Evolutionary conservation across 2,329 filamentous ascomycete species (phyloP).

Genomic region (Monosporascus sp.): DNA sequence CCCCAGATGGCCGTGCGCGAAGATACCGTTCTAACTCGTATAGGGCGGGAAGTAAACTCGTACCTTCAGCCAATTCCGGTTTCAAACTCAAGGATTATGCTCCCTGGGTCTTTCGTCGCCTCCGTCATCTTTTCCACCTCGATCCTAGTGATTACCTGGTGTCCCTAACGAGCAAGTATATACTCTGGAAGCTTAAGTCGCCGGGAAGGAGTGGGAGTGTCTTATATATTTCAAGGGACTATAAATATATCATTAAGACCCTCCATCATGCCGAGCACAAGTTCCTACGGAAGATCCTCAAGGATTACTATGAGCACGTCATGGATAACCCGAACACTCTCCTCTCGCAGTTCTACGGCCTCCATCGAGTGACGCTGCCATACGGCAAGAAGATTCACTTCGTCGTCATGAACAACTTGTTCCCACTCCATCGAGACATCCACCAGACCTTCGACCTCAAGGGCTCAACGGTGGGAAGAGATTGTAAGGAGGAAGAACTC

Average conservation of each 20-base stretch:
- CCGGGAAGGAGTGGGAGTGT: slow-evolving; percentile 98
- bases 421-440: slow-evolving; percentile 94
- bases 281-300: slow-evolving; percentile 75
- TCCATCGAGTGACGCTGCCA: slow-evolving; percentile 96
- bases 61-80: slow-evolving; percentile 97
- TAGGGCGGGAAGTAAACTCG: slow-evolving; percentile 92
- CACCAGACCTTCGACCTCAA: slow-evolving; percentile 96
- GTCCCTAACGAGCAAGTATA: slow-evolving; percentile 97
- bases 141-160: slow-evolving; percentile 98
- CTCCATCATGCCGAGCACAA: slow-evolving; percentile 95
- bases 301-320: slow-evolving; percentile 91
- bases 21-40: not conserved
- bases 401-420: slow-evolving; percentile 99
- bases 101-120: slow-evolving; percentile 94
- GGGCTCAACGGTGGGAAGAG: slow-evolving; percentile 88
- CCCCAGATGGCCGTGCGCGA: not conserved
- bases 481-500: slow-evolving; percentile 83
- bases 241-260: slow-evolving; percentile 99
- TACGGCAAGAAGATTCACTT: slow-evolving; percentile 99
- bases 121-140: slow-evolving; percentile 80
- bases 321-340: slow-evolving; percentile 92
- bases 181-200: slow-evolving; percentile 91
- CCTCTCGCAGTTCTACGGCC: slow-evolving; percentile 93
- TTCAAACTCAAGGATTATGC: slow-evolving; percentile 99
- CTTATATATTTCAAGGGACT: slow-evolving; percentile 98